These are phyloP conservation scores for Ophiostoma tasmaniense DNA, from an alignment of 2,329 filamentous ascomycete species.

Conservation along the genomic window DNA sequence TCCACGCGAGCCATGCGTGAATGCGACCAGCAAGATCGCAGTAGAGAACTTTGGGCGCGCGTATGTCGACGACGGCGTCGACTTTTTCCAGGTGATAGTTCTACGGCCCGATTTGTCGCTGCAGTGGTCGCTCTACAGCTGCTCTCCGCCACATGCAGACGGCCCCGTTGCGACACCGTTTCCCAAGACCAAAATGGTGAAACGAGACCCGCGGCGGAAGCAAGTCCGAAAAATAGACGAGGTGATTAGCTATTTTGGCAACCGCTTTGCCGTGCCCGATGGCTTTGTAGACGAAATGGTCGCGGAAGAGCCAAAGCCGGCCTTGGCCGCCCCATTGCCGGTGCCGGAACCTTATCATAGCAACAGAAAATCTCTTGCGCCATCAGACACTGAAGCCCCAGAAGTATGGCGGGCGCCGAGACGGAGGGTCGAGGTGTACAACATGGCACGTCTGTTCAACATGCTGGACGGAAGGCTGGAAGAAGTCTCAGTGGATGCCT, in stretches of 20 bases:
- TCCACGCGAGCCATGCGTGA: not conserved
- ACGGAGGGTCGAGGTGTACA: not conserved
- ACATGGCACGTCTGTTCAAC: slow-evolving; percentile 12
- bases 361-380: not conserved
- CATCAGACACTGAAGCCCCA: not conserved
- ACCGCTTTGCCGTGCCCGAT: slow-evolving; percentile 30
- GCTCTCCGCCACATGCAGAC: not conserved
- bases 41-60: not conserved
- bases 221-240: not conserved
- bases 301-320: not conserved
- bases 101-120: slow-evolving; percentile 3
- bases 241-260: slow-evolving; percentile 19
- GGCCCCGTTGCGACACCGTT: not conserved
- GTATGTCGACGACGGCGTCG: not conserved
- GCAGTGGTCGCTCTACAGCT: slow-evolving; percentile 7
- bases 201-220: slow-evolving; percentile 16
- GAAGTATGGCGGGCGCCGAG: not conserved
- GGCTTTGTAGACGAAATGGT: slow-evolving; percentile 31
- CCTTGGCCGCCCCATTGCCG: not conserved
- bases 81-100: not conserved
- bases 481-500: slow-evolving; percentile 1
- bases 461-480: slow-evolving; percentile 7
- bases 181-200: slow-evolving; percentile 6
- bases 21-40: not conserved
- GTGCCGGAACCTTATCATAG: not conserved